A percentile compares a stretch with the other conserved stretches of the same genome.
phyloP scores from a whole-genome alignment of 495 filamentous ascomycete genomes.

The Opeltia flavorubescens region DNA sequence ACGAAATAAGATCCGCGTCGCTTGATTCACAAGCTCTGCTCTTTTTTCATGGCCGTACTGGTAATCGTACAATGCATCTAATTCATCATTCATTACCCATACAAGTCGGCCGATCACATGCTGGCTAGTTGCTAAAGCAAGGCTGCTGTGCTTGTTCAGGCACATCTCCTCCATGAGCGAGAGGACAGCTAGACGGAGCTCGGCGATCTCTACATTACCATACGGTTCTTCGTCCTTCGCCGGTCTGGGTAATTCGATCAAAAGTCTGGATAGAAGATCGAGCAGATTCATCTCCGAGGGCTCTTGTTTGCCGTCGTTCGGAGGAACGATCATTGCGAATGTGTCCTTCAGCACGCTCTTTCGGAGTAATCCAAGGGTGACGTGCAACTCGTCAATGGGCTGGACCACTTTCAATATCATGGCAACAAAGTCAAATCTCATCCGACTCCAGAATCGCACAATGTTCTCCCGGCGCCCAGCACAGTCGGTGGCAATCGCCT shows the following conservation, averaged over 20 bases:
- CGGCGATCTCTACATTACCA: constrained; percentile 33
- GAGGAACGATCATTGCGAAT: constrained; percentile 44
- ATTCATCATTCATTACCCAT: constrained; percentile 45
- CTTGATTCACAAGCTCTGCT: constrained; percentile 38
- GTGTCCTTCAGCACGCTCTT: constrained; percentile 42
- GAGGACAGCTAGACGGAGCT: constrained; percentile 43
- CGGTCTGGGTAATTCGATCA: constrained; percentile 39
- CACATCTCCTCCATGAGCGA: constrained; percentile 37
- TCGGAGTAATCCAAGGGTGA: constrained; percentile 41
- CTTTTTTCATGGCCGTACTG: constrained; percentile 23
- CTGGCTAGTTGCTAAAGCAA: constrained; percentile 38
- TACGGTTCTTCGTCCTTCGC: constrained; percentile 35
- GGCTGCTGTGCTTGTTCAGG: constrained; percentile 32
- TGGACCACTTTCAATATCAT: constrained; percentile 46
- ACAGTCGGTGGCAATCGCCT: constrained; percentile 39
- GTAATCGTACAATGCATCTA: constrained; percentile 46
- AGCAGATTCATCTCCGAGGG: constrained; percentile 44
- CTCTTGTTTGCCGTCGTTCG: constrained; percentile 34
- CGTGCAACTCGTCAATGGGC: constrained; percentile 43
- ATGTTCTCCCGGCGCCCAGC: constrained; percentile 26
- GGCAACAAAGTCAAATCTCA: constrained; percentile 48
- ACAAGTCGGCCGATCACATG: constrained; percentile 44
- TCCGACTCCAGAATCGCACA: constrained; percentile 42
- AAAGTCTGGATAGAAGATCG: constrained; percentile 43
- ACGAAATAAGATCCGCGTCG: constrained; percentile 46